Evolutionary conservation across 2,329 filamentous ascomycete species (phyloP), one percentile per base, ranked within the genome.

Genomic region (Chaetomium sp.): DNA sequence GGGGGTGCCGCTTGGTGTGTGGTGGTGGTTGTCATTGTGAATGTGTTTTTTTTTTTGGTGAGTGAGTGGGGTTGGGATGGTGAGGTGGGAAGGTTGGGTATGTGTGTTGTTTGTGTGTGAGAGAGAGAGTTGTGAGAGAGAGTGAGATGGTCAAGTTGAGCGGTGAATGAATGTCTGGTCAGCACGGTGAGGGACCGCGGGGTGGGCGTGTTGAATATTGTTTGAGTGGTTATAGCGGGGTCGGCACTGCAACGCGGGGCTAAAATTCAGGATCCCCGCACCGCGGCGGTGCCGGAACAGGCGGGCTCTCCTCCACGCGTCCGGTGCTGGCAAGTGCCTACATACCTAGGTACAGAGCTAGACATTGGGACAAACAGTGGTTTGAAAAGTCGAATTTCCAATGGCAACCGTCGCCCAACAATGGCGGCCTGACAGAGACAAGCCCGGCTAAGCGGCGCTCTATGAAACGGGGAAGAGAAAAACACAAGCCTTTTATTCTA

Each of bases 251-350:
- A 63, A 35, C 65, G 65, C 62, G 65, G 65, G 65, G 65, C 60
- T 50, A 57, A 63, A 60, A 35, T 63, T 63, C 38, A 33, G 58
- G 62, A 62, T 42, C 62, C 65, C 65, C 65, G 65, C 65, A 63
- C 38, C 42, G 50, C 16, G 12, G 51, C 64, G 45, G 38, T 62
- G 57, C 57, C 57, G 47, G 58, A 42, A 64, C 13, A n/a, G 33
- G 9, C 25, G 33, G 23, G 21, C 25, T 45, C 35, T 42, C 35
- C 35, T 42, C 35, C 35, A 42, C 35, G 16, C 16, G 2, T 42
- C 4, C 35, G 35, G 35, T 38, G 2, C 10, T 29, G 27, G 27
- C 27, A 29, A 6, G 27, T n/a, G n/a, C 3, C 27, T 29, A 29
- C 3, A 6, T 29, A 29, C 27, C 27, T 3, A 29, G 6, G 27